phyloP scores from a whole-genome alignment of 2,329 filamentous ascomycete species.

The Sporothrix curviconia region DNA sequence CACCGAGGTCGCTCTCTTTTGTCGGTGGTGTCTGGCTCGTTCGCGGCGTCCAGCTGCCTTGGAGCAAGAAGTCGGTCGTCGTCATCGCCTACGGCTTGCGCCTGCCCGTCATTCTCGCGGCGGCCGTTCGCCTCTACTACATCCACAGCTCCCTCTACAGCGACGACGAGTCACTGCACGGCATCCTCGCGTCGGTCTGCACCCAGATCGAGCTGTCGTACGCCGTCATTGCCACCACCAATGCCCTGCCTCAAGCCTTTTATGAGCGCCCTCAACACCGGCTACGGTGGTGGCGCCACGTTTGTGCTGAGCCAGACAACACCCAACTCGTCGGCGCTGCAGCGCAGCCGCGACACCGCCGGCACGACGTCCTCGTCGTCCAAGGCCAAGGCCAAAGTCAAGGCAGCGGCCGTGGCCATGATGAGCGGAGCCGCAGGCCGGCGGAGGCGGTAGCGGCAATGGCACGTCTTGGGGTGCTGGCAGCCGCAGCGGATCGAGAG shows the following conservation, averaged over 20 bases:
- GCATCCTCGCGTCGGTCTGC: conserved; percentile 29
- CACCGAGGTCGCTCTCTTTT: conserved; percentile 33
- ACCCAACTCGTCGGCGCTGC: background rate
- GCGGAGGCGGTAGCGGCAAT: background rate
- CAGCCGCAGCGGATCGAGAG: background rate
- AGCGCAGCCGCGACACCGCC: conserved; percentile 7
- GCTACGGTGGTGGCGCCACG: conserved; percentile 24
- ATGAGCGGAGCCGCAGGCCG: conserved; percentile 6
- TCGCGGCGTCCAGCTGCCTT: conserved; percentile 31
- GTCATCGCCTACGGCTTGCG: conserved; percentile 36
- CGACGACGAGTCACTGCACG: conserved; percentile 31
- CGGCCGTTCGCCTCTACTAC: conserved; percentile 33
- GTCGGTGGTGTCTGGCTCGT: conserved; percentile 32
- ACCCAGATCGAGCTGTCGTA: conserved; percentile 36
- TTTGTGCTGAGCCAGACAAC: conserved; percentile 15
- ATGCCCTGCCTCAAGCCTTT: conserved; percentile 39
- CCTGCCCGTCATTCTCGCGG: conserved; percentile 33
- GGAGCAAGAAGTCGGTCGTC: conserved; percentile 33
- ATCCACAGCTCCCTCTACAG: conserved; percentile 27
- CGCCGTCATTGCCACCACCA: conserved; percentile 34
- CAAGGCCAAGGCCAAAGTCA: conserved; percentile 7
- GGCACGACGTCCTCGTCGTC: background rate
- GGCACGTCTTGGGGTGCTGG: background rate
- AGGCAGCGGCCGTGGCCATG: background rate
- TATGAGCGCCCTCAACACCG: conserved; percentile 30